Evolutionary conservation across 2,329 filamentous ascomycete genomes (phyloP).

Genomic region (Microdochium paspali): DNA sequence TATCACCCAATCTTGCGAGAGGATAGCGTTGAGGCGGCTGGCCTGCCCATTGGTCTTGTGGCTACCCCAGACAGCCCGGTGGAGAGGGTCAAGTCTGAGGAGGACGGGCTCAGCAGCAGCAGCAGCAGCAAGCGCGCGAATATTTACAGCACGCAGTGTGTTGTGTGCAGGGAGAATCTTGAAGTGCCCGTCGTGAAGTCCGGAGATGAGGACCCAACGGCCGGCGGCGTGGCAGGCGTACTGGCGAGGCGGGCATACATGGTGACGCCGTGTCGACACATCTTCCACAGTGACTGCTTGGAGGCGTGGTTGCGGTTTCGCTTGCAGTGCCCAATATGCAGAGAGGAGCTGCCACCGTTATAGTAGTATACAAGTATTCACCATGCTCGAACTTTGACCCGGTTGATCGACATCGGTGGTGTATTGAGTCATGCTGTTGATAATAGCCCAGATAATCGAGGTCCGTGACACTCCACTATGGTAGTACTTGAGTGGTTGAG

Average conservation of each 20-base stretch:
- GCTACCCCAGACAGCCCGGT: constrained; percentile 19
- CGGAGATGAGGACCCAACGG: constrained; percentile 37
- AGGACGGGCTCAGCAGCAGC: constrained; percentile 9
- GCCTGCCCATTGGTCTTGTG: constrained; percentile 68
- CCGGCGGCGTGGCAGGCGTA: constrained; percentile 53
- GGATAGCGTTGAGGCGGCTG: constrained; percentile 71
- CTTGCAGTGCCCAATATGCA: constrained; percentile 89
- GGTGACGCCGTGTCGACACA: constrained; percentile 94
- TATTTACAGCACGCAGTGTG: constrained; percentile 68
- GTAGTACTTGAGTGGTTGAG: too few species aligned
- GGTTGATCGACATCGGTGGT: too few species aligned
- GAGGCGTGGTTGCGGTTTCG: constrained; percentile 95
- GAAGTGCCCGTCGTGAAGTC: constrained; percentile 74
- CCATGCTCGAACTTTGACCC: too few species aligned
- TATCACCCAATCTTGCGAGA: constrained; percentile 86
- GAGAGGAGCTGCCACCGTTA: constrained; percentile 78
- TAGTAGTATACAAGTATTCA: constrained; percentile 28
- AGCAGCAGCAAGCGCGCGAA: constrained; percentile 10
- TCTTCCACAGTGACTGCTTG: constrained; percentile 85
- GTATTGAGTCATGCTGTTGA: too few species aligned
- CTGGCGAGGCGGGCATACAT: constrained; percentile 81
- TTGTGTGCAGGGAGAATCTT: constrained; percentile 86
- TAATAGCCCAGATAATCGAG: too few species aligned
- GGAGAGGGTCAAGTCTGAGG: constrained; percentile 19
- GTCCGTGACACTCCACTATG: too few species aligned